Base-by-base conservation (phyloP, 2,329 filamentous ascomycete species). In the Ustulina deusta region DNA sequence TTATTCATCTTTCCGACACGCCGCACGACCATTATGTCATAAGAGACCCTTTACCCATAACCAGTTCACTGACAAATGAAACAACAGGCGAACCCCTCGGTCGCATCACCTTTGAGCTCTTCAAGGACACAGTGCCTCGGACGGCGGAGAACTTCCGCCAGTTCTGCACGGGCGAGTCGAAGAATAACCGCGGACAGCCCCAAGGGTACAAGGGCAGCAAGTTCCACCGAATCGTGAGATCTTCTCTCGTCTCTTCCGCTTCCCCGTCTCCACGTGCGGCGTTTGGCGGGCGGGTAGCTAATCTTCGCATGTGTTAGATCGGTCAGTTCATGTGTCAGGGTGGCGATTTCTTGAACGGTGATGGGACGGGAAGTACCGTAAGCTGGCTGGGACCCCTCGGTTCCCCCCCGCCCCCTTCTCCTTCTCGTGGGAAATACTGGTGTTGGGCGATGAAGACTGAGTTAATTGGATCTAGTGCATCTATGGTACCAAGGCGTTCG, bases 251-350 rank as follows among this genome's bases (percentile, higher is more conserved):
- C n/a, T 48, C 22, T 15, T 27, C 9, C 17, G 11, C 27, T 42
- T 36, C 22, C 55, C 4, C 6, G 34, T 20, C 7, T 2, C 29
- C 25, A 9, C 6, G 1, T 6, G 7, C 20, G 29, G 29, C 29
- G 13, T 7, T 11, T 44, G 20, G 1, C 9, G 27, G n/a, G 20
- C 20, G 36, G 42, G 32, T 52, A 22, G 13, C 40, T 51, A 48
- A 46, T 34, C 15, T 22, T 60, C 3, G 34, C 5, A 17, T 58
- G n/a, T 34, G 2, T 25, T n/a, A 97, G 93, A 97, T 97, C 79
- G 93, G 92, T 81, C 92, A 93, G 76, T 97, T 98, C 83, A 98
- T 98, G 95, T 92, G 96, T 76, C 96, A 99, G 80, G 95, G 95
- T 52, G 96, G 96, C 61, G 96, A 99, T 80, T 98, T 98, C 79